Evolutionary conservation across 495 filamentous ascomycete genomes (phyloP).

Genomic region (Talaromyces liani): DNA sequence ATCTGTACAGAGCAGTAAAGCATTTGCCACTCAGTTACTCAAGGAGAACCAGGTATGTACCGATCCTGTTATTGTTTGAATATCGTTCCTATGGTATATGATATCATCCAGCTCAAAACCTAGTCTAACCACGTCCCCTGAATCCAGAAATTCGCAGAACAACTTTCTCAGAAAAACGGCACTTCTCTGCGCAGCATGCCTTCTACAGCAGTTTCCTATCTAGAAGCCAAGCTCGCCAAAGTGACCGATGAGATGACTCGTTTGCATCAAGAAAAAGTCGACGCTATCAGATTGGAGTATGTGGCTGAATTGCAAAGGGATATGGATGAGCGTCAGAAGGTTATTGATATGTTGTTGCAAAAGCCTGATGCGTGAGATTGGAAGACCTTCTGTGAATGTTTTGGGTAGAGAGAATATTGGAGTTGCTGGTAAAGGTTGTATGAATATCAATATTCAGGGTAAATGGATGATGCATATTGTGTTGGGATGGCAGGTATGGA

Average conservation of each 20-base stretch:
- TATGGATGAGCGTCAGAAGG: background rate
- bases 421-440: no score
- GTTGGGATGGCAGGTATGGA: no score
- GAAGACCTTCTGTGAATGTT: background rate
- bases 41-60: background rate
- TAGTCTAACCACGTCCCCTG: background rate
- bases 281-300: background rate
- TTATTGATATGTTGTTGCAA: background rate
- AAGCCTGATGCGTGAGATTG: background rate
- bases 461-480: no score
- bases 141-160: background rate
- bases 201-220: background rate
- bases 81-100: background rate
- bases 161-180: background rate
- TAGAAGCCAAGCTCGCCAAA: background rate
- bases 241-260: background rate
- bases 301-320: background rate
- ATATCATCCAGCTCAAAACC: no score
- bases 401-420: no score
- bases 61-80: no score
- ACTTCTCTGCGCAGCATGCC: background rate
- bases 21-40: background rate
- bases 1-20: background rate
- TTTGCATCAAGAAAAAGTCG: constrained; percentile 1
- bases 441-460: no score